Percentiles rank a stretch among this genome's conserved stretches.
Evolutionary conservation across 306 rosid genomes (phyloP).

Genomic region (Sechiopsis laciniata): DNA sequence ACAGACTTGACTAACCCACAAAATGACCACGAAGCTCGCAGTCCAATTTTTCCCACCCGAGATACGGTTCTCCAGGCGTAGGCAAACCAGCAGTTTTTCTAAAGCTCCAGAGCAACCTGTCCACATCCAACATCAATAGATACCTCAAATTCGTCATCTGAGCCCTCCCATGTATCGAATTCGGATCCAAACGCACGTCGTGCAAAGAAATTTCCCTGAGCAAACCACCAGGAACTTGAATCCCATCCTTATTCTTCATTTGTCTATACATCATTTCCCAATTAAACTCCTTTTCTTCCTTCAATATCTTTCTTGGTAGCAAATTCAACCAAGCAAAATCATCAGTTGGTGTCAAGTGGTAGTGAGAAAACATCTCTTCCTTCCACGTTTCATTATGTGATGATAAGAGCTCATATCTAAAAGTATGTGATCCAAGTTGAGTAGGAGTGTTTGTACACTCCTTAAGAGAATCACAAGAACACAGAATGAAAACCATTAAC

Average conservation of each 20-base stretch:
- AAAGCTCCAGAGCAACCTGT: constrained; percentile 71
- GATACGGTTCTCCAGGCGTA: constrained; percentile 57
- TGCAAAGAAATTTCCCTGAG: constrained; percentile 63
- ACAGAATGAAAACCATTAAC: constrained; percentile 28
- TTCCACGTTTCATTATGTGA: constrained; percentile 58
- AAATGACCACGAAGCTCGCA: constrained; percentile 82
- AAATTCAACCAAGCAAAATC: constrained; percentile 61
- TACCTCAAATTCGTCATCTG: constrained; percentile 75
- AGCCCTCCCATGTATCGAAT: constrained; percentile 47
- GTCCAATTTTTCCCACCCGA: constrained; percentile 55
- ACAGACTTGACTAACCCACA: constrained; percentile 46
- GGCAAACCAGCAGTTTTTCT: constrained; percentile 66
- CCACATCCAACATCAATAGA: constrained; percentile 65
- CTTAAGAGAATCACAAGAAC: constrained; percentile 35
- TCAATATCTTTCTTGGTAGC: constrained; percentile 54
- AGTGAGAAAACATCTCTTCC: constrained; percentile 45
- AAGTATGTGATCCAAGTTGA: constrained; percentile 49
- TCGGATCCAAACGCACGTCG: constrained; percentile 52
- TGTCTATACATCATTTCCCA: constrained; percentile 61
- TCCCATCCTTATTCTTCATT: constrained; percentile 37
- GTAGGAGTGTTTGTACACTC: constrained; percentile 66
- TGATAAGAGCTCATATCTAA: constrained; percentile 30
- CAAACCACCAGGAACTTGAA: constrained; percentile 33
- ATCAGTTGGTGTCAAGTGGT: constrained; percentile 68
- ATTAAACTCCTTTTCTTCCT: constrained; percentile 37